A percentile compares a stretch with the other conserved stretches of the same genome.
Conservation (phyloP, 2,329 filamentous ascomycete genomes). For the Colletotrichum chlorophyti region DNA sequence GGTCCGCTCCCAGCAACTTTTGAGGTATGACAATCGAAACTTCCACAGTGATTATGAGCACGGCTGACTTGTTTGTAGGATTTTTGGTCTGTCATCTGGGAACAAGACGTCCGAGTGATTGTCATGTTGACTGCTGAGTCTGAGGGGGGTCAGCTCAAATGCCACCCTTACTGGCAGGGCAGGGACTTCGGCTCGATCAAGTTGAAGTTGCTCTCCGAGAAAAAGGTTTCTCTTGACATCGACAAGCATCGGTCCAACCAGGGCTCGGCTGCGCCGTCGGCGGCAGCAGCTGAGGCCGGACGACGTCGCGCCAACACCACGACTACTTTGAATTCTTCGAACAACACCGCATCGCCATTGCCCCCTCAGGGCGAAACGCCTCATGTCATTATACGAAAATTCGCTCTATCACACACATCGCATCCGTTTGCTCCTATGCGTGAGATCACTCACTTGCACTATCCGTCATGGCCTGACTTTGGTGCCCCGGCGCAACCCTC, state of each 20-base stretch:
- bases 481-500: conserved; percentile 88
- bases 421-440: conserved; percentile 86
- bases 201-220: conserved; percentile 81
- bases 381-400: conserved; percentile 84
- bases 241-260: conserved; percentile 51
- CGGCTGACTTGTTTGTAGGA: conserved; percentile 66
- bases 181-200: conserved; percentile 80
- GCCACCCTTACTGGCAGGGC: conserved; percentile 89
- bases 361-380: conserved; percentile 62
- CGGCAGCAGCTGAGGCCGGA: conserved; percentile 21
- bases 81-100: conserved; percentile 98
- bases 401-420: conserved; percentile 77
- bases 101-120: conserved; percentile 92
- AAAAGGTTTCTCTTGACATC: conserved; percentile 79
- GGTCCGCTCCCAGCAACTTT: conserved; percentile 93
- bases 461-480: conserved; percentile 97
- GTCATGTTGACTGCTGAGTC: conserved; percentile 96
- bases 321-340: conserved; percentile 36
- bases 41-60: background rate
- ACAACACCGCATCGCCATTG: conserved; percentile 32
- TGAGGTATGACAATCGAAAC: conserved; percentile 63
- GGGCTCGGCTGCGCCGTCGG: conserved; percentile 28
- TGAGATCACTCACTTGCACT: conserved; percentile 94
- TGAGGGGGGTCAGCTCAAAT: conserved; percentile 93
- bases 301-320: conserved; percentile 40